Evolutionary conservation across 805 yeast species (phyloP).

Genomic region (Saccharomycopsis fodiens): DNA sequence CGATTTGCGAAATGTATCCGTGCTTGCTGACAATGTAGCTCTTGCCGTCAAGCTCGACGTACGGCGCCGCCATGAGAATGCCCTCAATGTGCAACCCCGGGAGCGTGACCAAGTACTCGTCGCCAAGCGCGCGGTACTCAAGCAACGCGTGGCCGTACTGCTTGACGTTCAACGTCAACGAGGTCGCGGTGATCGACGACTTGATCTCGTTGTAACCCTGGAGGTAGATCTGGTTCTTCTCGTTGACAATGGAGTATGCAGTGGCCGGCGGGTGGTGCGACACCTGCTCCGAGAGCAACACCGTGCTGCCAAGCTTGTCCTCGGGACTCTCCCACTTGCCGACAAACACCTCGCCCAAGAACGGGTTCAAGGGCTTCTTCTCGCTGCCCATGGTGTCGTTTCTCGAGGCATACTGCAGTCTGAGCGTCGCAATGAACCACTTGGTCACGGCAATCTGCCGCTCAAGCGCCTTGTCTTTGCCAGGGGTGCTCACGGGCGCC

Average conservation of each 20-base stretch:
- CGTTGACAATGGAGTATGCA: constrained; percentile 79
- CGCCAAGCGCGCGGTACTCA: constrained; percentile 52
- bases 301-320: constrained; percentile 61
- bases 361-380: constrained; percentile 95
- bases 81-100: constrained; percentile 97
- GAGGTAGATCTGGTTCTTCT: constrained; percentile 55
- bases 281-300: constrained; percentile 83
- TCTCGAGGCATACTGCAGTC: constrained; percentile 91
- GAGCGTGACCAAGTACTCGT: constrained; percentile 71
- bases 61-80: constrained; percentile 81
- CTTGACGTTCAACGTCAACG: constrained; percentile 72
- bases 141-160: constrained; percentile 89
- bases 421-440: constrained; percentile 87
- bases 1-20: constrained; percentile 68
- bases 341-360: constrained; percentile 87
- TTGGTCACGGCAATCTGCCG: constrained; percentile 75
- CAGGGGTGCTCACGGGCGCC: constrained; percentile 53
- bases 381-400: constrained; percentile 90
- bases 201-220: constrained; percentile 89
- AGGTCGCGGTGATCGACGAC: constrained; percentile 65
- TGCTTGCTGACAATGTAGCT: constrained; percentile 76
- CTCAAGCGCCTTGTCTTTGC: constrained; percentile 36
- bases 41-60: constrained; percentile 87
- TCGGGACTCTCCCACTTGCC: constrained; percentile 69
- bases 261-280: constrained; percentile 97